Conservation (phyloP, 768 basidiomycete genomes). For the Mycena chlorophos region DNA sequence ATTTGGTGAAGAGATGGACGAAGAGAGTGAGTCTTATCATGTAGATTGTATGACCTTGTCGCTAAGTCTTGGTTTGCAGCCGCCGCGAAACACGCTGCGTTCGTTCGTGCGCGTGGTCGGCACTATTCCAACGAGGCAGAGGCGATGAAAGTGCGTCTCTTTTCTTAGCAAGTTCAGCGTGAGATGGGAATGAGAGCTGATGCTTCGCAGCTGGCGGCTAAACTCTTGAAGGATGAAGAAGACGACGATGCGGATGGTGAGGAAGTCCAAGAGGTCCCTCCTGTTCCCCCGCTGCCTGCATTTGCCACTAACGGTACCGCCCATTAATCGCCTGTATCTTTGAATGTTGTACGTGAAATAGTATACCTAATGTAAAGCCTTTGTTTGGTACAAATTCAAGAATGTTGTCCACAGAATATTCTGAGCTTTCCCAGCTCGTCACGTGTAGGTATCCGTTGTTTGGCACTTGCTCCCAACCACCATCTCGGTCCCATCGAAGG, state of each 20-base stretch:
- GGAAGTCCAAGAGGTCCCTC: conserved; percentile 19
- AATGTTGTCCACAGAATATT: no score
- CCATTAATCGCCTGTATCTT: no score
- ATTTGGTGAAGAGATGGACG: conserved; percentile 82
- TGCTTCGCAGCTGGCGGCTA: conserved; percentile 55
- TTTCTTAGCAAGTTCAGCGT: neutral
- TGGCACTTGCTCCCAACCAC: no score
- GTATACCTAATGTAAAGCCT: no score
- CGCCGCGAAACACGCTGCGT: conserved; percentile 78
- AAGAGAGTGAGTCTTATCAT: conserved; percentile 62
- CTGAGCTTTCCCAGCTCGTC: no score
- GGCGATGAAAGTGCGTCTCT: conserved; percentile 76
- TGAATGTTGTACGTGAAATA: no score
- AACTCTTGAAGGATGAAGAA: conserved; percentile 65
- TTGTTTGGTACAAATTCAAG: no score
- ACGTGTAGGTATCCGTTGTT: no score
- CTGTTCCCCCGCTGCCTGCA: conserved; percentile 16
- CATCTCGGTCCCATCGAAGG: no score
- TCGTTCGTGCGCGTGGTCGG: conserved; percentile 75
- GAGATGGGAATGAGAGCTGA: conserved; percentile 11
- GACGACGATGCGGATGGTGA: conserved; percentile 43
- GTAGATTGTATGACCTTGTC: neutral
- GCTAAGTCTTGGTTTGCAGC: conserved; percentile 45
- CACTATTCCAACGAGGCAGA: conserved; percentile 92
- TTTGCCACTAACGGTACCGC: neutral